A percentile compares a stretch with the other conserved stretches of the same genome.
Evolutionary conservation across 345 rosid genomes (phyloP).

Genomic region (Cardiospermum halicacabum): DNA sequence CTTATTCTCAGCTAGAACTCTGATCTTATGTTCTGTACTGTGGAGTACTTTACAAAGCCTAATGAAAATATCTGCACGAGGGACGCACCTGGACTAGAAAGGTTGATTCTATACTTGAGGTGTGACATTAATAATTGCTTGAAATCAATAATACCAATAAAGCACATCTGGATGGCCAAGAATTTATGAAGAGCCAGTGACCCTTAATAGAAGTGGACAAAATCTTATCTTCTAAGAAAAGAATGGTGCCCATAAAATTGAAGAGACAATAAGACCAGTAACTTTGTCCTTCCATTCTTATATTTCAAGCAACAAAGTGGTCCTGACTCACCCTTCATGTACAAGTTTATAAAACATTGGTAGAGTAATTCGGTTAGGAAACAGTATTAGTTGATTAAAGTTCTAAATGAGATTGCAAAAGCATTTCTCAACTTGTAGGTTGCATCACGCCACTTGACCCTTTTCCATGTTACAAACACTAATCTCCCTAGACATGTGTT

Average conservation of each 20-base stretch:
- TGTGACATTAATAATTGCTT: neutral
- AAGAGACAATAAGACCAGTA: neutral
- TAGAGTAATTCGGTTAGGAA: neutral
- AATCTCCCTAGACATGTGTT: constrained; percentile 1
- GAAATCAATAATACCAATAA: neutral
- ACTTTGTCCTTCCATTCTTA: neutral
- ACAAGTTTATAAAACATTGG: neutral
- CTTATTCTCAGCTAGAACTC: too few species aligned
- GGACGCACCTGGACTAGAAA: too few species aligned
- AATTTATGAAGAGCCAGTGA: neutral
- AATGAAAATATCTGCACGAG: neutral
- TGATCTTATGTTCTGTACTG: too few species aligned
- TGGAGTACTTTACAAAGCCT: too few species aligned
- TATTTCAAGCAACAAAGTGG: neutral
- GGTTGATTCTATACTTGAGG: neutral
- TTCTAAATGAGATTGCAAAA: neutral
- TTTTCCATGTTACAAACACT: constrained; percentile 3
- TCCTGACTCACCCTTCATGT: neutral
- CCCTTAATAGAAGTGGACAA: neutral
- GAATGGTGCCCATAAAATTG: neutral
- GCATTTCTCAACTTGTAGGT: neutral
- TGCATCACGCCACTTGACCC: constrained; percentile 9
- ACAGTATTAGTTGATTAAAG: neutral
- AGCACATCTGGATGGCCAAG: neutral
- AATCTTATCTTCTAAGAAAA: neutral